A percentile compares a stretch with the other conserved stretches of the same genome.
Evolutionary conservation across 805 yeast genomes (phyloP).

Genomic region (Cyberlindnera euphorbiiphila): DNA sequence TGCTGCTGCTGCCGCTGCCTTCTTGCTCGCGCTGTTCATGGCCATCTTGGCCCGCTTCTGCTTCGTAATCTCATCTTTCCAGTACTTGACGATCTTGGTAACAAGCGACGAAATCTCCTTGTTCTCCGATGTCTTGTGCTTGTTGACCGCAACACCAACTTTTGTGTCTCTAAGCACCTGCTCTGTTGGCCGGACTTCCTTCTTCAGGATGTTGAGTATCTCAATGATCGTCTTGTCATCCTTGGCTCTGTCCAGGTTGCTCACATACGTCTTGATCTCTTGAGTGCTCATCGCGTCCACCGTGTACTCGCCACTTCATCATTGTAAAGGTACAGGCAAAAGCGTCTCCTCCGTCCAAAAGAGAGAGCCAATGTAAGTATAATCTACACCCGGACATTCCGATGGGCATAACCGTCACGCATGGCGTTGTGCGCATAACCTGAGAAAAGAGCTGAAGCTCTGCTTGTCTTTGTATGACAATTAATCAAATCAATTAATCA

Average conservation of each 20-base stretch:
- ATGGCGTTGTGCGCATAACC: no score
- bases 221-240: slow-evolving; percentile 63
- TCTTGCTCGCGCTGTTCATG: slow-evolving; percentile 6
- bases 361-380: no score
- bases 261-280: slow-evolving; percentile 67
- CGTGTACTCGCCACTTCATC: no score
- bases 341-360: no score
- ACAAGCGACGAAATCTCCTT: slow-evolving; percentile 67
- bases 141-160: slow-evolving; percentile 96
- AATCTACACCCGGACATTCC: no score
- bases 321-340: no score
- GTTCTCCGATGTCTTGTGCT: slow-evolving; percentile 66
- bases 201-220: slow-evolving; percentile 60
- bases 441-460: no score
- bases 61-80: slow-evolving; percentile 85
- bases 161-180: slow-evolving; percentile 84
- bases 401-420: no score
- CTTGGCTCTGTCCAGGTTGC: slow-evolving; percentile 68
- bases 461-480: no score
- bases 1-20: slow-evolving; percentile 19
- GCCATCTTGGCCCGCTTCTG: slow-evolving; percentile 40
- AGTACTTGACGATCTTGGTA: slow-evolving; percentile 73
- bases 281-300: no score
- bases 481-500: no score
- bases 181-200: slow-evolving; percentile 80